These are phyloP conservation scores for Roridomyces roridus DNA, from an alignment of 768 basidiomycete species.

Conservation along the genomic window DNA sequence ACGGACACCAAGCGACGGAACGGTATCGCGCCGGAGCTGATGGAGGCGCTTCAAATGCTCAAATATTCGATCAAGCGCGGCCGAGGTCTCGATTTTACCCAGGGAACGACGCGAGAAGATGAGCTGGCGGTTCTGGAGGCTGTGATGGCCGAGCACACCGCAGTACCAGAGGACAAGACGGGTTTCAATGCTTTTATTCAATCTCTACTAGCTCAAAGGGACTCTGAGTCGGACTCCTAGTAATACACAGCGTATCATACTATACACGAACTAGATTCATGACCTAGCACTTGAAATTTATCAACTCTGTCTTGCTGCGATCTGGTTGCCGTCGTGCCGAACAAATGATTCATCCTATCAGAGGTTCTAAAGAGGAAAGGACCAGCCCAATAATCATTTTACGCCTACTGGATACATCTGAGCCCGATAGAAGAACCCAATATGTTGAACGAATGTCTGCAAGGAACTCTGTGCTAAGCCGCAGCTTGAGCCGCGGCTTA, in stretches of 20 bases:
- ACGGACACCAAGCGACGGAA: conserved; percentile 3
- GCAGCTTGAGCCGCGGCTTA: neutral
- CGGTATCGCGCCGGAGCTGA: neutral
- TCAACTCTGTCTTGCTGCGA: no score
- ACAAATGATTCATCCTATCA: no score
- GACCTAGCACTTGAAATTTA: no score
- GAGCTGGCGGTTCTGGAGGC: neutral
- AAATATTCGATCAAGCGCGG: conserved; percentile 2
- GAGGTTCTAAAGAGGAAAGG: no score
- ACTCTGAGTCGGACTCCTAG: neutral
- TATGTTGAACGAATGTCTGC: no score
- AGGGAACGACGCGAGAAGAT: neutral
- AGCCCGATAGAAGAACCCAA: no score
- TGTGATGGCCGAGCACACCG: neutral
- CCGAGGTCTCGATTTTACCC: neutral
- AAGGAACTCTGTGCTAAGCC: neutral
- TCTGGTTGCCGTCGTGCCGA: no score
- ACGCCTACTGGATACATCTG: no score
- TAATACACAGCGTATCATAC: neutral
- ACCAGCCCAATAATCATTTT: no score
- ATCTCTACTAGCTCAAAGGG: neutral
- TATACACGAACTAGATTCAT: no score
- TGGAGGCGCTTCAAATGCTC: conserved; percentile 11
- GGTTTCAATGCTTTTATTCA: neutral
- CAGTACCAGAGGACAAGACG: conserved; percentile 2